Conservation (phyloP, 2,329 filamentous ascomycete genomes). For the Aspergillus clavatus region DNA sequence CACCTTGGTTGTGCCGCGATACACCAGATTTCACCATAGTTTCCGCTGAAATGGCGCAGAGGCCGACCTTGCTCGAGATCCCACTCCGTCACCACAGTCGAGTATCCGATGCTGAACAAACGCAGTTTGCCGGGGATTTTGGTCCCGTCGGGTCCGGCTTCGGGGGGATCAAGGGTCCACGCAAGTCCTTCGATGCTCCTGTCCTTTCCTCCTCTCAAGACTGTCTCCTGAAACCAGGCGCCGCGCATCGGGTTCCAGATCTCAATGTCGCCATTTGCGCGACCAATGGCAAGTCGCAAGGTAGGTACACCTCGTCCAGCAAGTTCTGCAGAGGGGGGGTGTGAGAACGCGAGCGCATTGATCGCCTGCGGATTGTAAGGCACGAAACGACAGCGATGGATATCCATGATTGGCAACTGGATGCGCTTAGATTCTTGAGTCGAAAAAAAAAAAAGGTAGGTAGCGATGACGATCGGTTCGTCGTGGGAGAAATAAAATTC, state of each 20-base stretch:
- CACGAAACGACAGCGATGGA: conserved; percentile 95
- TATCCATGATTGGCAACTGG: conserved; percentile 62
- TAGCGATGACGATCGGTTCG: background rate
- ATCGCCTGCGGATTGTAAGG: conserved; percentile 87
- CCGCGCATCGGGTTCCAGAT: conserved; percentile 89
- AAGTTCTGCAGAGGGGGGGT: conserved; percentile 52
- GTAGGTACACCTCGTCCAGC: conserved; percentile 50
- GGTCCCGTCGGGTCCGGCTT: conserved; percentile 52
- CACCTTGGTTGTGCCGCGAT: conserved; percentile 74
- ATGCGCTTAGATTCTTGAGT: conserved; percentile 1
- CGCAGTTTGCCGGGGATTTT: conserved; percentile 67
- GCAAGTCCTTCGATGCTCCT: conserved; percentile 84
- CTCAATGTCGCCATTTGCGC: conserved; percentile 93
- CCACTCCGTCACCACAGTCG: conserved; percentile 91
- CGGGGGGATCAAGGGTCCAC: conserved; percentile 83
- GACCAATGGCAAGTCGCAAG: conserved; percentile 78
- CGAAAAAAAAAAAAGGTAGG: conserved; percentile 7
- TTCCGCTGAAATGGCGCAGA: conserved; percentile 77
- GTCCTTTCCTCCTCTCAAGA: conserved; percentile 76
- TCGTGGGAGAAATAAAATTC: conserved; percentile 4
- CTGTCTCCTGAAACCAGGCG: conserved; percentile 82
- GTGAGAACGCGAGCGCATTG: conserved; percentile 91
- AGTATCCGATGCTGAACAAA: conserved; percentile 94
- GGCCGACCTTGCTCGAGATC: conserved; percentile 75
- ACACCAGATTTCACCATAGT: conserved; percentile 96